A percentile compares a stretch with the other conserved stretches of the same genome.
Conservation (phyloP, 2,329 filamentous ascomycete species). For the Aspergillaceae sp. region DNA sequence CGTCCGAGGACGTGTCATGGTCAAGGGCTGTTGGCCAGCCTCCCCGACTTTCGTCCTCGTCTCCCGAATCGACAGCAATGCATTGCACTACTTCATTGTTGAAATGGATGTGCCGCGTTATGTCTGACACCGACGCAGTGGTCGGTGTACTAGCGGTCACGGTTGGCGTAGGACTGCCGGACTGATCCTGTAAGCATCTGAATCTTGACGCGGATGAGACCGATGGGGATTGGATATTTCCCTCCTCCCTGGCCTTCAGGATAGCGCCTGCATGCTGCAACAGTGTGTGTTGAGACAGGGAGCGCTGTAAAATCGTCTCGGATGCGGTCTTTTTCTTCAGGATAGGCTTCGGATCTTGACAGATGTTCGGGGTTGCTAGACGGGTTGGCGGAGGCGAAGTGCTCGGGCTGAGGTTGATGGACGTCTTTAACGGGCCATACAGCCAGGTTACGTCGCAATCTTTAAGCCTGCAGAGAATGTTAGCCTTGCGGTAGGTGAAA, state of each 20-base stretch:
- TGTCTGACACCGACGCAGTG: slow-evolving; percentile 62
- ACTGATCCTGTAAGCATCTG: background rate
- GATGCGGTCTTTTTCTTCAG: slow-evolving; percentile 96
- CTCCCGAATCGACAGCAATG: slow-evolving; percentile 83
- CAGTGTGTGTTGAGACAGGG: slow-evolving; percentile 77
- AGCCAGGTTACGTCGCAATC: slow-evolving; percentile 97
- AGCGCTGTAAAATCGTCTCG: slow-evolving; percentile 85
- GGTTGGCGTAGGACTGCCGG: slow-evolving; percentile 20
- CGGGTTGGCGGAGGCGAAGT: slow-evolving; percentile 45
- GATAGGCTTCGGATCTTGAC: slow-evolving; percentile 75
- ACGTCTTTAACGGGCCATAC: slow-evolving; percentile 82
- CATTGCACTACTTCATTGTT: slow-evolving; percentile 94
- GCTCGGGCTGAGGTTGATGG: slow-evolving; percentile 43
- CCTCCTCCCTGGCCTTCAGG: slow-evolving; percentile 70
- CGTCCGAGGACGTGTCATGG: slow-evolving; percentile 61
- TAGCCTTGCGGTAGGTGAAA: slow-evolving; percentile 1
- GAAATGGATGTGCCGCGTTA: slow-evolving; percentile 84
- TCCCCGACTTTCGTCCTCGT: slow-evolving; percentile 53
- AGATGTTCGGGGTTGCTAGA: slow-evolving; percentile 56
- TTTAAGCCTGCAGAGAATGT: slow-evolving; percentile 63
- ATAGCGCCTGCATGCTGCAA: slow-evolving; percentile 82
- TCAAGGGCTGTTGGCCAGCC: slow-evolving; percentile 32
- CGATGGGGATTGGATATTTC: slow-evolving; percentile 42
- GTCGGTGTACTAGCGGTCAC: slow-evolving; percentile 52
- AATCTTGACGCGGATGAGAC: background rate